Evolutionary conservation across 2,329 filamentous ascomycete species (phyloP), one percentile per base, ranked within the genome.

Genomic region (Nakataea oryzae): DNA sequence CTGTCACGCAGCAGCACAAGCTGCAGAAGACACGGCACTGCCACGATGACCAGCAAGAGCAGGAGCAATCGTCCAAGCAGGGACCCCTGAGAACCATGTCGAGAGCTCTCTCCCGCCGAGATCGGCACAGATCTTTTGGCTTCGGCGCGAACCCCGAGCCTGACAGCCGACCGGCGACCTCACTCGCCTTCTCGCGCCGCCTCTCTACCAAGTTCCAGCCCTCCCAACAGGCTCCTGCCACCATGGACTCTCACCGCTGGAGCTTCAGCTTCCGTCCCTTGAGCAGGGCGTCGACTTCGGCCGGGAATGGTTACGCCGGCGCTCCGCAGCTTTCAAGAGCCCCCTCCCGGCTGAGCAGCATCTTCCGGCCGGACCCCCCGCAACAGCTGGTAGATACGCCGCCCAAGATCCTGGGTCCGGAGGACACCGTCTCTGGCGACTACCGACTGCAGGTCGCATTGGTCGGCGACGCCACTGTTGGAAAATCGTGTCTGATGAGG

Each of bases 381-480:
- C 58, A 17, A 17, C 27, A 5, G 3, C 29, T 54, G 14, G 59
- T 27, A 21, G 41, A 54, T 27, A 28, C 47, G 9, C 50, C 24
- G 13, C 50, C 50, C 9, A 57, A n/a, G 29, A 8, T 57, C n/a
- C 12, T 61, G 9, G 21, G 21, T 14, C 41, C n/a, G 6, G 28
- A 54, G 29, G 59, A 61, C 54, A 28, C 5, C 28, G 21, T 24
- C 2, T 26, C 24, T 27, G 59, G 59, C 14, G 54, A 61, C 59
- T 61, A 61, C 59, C 59, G 59, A 5, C 55, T 61, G 28, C 54
- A 57, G 21, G 27, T 61, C 8, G 59, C 59, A 6, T 27, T 61
- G 27, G 59, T 61, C 13, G 59, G 59, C 13, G 59, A 61, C 32
- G 59, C 59, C 17, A 61, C 59, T 57, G 59, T 61, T 13, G 59